Conservation (phyloP, 1,284 basidiomycete species). For the Fomitopsis palustris region DNA sequence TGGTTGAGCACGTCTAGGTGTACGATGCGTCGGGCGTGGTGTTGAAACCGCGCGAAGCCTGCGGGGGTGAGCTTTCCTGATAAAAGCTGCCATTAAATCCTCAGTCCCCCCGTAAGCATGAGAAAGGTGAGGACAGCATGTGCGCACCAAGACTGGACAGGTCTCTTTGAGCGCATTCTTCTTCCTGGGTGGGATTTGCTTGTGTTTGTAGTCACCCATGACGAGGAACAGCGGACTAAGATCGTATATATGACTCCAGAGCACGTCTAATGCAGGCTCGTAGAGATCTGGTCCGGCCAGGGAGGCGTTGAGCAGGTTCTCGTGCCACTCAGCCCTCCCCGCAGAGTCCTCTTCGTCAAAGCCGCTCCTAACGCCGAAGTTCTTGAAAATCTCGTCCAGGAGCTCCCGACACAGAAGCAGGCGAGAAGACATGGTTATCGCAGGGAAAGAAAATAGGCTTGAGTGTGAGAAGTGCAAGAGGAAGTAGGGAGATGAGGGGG, state of each 20-base stretch:
- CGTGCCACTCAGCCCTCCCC: background rate
- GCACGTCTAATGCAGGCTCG: background rate
- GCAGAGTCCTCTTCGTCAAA: background rate
- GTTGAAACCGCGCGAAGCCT: background rate
- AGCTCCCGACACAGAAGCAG: background rate
- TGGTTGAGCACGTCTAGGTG: background rate
- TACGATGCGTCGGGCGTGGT: background rate
- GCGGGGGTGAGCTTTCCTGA: background rate
- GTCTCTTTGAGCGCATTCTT: background rate
- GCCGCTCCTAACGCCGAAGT: background rate
- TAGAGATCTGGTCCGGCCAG: background rate
- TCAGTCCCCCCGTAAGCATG: background rate
- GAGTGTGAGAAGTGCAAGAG: too few relatives aligned
- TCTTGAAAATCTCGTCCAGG: background rate
- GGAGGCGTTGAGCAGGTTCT: background rate
- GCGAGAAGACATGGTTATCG: background rate
- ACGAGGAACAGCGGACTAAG: background rate
- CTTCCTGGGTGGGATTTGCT: background rate
- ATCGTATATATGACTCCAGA: background rate
- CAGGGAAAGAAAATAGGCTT: too few relatives aligned
- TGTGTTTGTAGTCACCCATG: background rate
- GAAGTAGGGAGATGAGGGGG: too few relatives aligned
- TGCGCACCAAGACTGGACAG: background rate
- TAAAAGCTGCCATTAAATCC: background rate
- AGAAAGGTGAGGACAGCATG: background rate